These are phyloP conservation scores for Phytophthora boehmeriae DNA, from an alignment of 352 stramenopile species.

Conservation along the genomic window DNA sequence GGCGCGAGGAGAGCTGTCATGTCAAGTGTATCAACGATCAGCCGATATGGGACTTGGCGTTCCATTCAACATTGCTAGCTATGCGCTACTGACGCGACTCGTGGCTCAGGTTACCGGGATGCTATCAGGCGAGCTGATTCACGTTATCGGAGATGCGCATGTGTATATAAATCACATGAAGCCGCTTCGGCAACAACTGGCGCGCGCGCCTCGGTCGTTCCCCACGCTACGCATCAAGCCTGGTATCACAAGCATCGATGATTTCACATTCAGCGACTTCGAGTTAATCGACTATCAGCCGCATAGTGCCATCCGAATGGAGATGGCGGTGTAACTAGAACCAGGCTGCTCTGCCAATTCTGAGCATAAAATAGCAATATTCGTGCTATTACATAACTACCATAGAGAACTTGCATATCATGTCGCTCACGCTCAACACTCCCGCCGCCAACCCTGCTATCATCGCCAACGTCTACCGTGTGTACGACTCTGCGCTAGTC, in stretches of 20 bases:
- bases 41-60: conserved; percentile 99
- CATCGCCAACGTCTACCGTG: too few relatives aligned
- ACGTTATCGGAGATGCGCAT: conserved; percentile 99
- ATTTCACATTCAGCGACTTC: conserved; percentile 97
- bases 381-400: too few relatives aligned
- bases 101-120: conserved; percentile 96
- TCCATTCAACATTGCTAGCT: conserved; percentile 99
- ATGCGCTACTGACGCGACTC: conserved; percentile 97
- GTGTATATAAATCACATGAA: conserved; percentile 99
- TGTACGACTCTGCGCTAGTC: too few relatives aligned
- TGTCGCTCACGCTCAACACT: too few relatives aligned
- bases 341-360: too few relatives aligned
- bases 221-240: conserved; percentile 93
- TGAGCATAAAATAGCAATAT: too few relatives aligned
- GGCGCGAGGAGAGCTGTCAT: conserved; percentile 80
- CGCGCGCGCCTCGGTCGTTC: conserved; percentile 93
- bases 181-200: conserved; percentile 95
- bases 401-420: too few relatives aligned
- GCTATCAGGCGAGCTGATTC: conserved; percentile 97
- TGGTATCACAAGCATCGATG: conserved; percentile 93
- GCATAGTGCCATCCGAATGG: conserved; percentile 98
- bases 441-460: too few relatives aligned
- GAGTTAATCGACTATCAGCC: conserved; percentile 96
- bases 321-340: conserved; percentile 98
- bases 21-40: conserved; percentile 99